Evolutionary conservation across 1,139 yeast species (phyloP).

Genomic region (Casaregolazyma suthepensis): DNA sequence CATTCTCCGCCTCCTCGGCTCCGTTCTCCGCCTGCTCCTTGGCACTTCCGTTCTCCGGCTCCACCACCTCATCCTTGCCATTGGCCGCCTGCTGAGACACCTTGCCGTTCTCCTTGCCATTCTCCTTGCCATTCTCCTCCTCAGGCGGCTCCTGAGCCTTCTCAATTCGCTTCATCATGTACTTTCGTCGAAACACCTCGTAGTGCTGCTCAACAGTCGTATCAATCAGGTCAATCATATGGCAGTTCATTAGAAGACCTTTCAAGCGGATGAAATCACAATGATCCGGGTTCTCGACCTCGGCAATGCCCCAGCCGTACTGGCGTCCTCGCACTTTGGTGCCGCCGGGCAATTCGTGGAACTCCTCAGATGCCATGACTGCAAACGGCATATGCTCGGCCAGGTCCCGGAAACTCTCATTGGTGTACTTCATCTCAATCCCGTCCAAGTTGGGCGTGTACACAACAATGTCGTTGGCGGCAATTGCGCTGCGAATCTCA

Average conservation of each 20-base stretch:
- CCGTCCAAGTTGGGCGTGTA: slow-evolving; percentile 51
- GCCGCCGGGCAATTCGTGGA: slow-evolving; percentile 32
- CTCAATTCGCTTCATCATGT: slow-evolving; percentile 63
- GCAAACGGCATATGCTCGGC: slow-evolving; percentile 46
- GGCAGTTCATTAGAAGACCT: slow-evolving; percentile 55
- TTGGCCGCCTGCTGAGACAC: slow-evolving; percentile 18
- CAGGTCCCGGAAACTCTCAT: not conserved
- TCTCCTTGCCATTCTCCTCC: slow-evolving; percentile 34
- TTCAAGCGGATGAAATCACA: slow-evolving; percentile 60
- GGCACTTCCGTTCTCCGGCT: slow-evolving; percentile 1
- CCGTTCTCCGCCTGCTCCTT: slow-evolving; percentile 4
- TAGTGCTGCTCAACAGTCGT: slow-evolving; percentile 79
- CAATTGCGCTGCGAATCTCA: slow-evolving; percentile 41
- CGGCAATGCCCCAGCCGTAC: slow-evolving; percentile 69
- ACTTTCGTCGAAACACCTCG: slow-evolving; percentile 67
- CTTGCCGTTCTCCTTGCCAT: too few species aligned
- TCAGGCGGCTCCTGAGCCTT: slow-evolving; percentile 40
- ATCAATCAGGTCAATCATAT: slow-evolving; percentile 68
- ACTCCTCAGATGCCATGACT: slow-evolving; percentile 45
- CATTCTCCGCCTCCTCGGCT: slow-evolving; percentile 9
- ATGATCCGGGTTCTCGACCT: slow-evolving; percentile 57
- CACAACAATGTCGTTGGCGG: slow-evolving; percentile 45
- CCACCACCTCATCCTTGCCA: slow-evolving; percentile 4
- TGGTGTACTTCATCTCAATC: not conserved
- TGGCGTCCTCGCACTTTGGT: slow-evolving; percentile 52